Conservation (phyloP, 352 stramenopile genomes). For the Pythium plurisporium region DNA sequence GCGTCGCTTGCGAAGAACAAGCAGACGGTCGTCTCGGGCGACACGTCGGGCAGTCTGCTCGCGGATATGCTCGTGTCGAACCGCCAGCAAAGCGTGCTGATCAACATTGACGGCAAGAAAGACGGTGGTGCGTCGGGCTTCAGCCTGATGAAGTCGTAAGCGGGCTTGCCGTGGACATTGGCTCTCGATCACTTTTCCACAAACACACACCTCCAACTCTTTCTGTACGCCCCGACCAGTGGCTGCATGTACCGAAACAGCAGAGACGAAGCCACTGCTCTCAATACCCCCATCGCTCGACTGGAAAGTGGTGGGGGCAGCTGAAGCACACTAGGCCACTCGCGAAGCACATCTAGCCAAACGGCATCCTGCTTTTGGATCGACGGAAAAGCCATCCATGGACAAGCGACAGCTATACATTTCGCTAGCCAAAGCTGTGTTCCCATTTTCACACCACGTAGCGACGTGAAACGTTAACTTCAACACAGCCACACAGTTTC, state of each 20-base stretch:
- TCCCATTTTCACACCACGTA: too few relatives aligned
- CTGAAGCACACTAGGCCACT: neutral
- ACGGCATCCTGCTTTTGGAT: too few relatives aligned
- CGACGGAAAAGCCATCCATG: too few relatives aligned
- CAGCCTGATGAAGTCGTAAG: conserved; percentile 27
- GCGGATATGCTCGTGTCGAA: conserved; percentile 32
- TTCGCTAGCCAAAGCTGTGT: too few relatives aligned
- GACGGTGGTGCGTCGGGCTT: conserved; percentile 11
- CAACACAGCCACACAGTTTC: too few relatives aligned
- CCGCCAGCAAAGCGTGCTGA: conserved; percentile 27
- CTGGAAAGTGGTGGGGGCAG: conserved; percentile 14
- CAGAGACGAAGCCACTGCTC: neutral
- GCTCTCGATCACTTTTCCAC: too few relatives aligned
- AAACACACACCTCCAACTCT: too few relatives aligned
- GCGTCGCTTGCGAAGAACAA: conserved; percentile 25
- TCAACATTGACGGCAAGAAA: conserved; percentile 29
- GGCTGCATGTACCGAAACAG: too few relatives aligned
- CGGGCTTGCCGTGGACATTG: neutral
- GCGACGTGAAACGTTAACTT: too few relatives aligned
- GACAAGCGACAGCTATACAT: too few relatives aligned
- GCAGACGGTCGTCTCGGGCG: conserved; percentile 22
- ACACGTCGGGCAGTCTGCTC: conserved; percentile 22
- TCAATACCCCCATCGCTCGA: conserved; percentile 4
- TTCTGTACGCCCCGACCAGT: too few relatives aligned
- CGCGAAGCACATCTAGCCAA: too few relatives aligned